Evolutionary conservation across 2,329 filamentous ascomycete genomes (phyloP).

Genomic region (Colletotrichum sublineola): DNA sequence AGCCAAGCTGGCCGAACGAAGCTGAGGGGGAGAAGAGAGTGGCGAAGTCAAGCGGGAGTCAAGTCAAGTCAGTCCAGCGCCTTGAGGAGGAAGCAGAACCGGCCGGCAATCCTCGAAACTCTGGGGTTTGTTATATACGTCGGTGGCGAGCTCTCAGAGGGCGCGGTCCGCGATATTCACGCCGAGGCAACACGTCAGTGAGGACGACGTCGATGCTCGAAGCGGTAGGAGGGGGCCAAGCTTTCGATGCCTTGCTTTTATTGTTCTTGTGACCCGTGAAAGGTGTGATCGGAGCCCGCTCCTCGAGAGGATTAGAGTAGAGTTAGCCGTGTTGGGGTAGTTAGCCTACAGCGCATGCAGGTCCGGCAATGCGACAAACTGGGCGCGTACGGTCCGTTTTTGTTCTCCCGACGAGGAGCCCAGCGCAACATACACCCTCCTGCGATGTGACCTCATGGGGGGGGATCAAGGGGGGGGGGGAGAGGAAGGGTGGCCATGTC

Average conservation of each 20-base stretch:
- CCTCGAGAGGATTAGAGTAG: conserved; percentile 18
- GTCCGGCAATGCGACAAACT: conserved; percentile 29
- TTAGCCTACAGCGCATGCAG: conserved; percentile 26
- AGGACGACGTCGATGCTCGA: conserved; percentile 8
- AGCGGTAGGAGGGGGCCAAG: conserved; percentile 9
- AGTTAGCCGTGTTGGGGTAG: conserved; percentile 7
- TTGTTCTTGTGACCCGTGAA: conserved; percentile 35
- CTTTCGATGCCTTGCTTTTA: conserved; percentile 25
- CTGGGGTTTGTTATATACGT: conserved; percentile 29
- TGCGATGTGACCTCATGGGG: conserved; percentile 37
- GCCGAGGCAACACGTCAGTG: conserved; percentile 23
- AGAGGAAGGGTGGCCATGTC: conserved; percentile 22
- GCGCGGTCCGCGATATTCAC: not conserved
- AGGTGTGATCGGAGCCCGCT: conserved; percentile 23
- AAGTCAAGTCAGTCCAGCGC: conserved; percentile 1
- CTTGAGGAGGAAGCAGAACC: not conserved
- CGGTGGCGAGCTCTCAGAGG: not conserved
- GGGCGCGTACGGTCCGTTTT: conserved; percentile 24
- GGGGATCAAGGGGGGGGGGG: not conserved
- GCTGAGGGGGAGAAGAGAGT: not conserved
- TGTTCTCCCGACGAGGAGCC: conserved; percentile 5
- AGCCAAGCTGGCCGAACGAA: not conserved
- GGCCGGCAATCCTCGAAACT: not conserved
- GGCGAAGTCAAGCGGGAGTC: not conserved
- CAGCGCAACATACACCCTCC: not conserved